These are phyloP conservation scores for Daedaleopsis sinensis DNA, from an alignment of 768 basidiomycete genomes.

Conservation along the genomic window DNA sequence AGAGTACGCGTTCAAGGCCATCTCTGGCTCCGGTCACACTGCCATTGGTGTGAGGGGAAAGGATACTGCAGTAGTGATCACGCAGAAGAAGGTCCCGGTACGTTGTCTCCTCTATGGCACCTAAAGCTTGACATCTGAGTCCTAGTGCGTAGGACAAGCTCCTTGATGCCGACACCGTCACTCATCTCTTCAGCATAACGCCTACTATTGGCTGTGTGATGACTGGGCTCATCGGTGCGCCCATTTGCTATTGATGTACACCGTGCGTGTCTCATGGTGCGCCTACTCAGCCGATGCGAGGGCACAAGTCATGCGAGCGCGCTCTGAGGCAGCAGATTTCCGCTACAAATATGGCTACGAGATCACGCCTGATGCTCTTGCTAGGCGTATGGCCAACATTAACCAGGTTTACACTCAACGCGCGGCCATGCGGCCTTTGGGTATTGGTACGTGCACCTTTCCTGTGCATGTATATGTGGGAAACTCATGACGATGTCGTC, in stretches of 20 bases:
- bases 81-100: conserved; percentile 98
- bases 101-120: conserved; percentile 35
- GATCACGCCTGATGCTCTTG: conserved; percentile 95
- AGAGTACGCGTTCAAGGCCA: conserved; percentile 99
- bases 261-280: neutral
- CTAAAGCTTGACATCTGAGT: neutral
- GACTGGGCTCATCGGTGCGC: conserved; percentile 92
- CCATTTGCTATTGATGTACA: neutral
- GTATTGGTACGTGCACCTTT: conserved; percentile 70
- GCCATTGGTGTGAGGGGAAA: conserved; percentile 91
- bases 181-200: conserved; percentile 95
- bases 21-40: conserved; percentile 95
- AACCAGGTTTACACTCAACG: conserved; percentile 99
- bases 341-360: conserved; percentile 98
- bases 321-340: conserved; percentile 88
- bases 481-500: neutral
- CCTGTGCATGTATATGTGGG: neutral
- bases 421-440: conserved; percentile 95
- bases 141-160: conserved; percentile 81
- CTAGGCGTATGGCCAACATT: conserved; percentile 93
- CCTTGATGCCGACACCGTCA: conserved; percentile 90
- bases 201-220: conserved; percentile 97
- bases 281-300: conserved; percentile 79
- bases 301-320: conserved; percentile 84
- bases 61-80: conserved; percentile 94